These are phyloP conservation scores for Rhizopogon salebrosus DNA, from an alignment of 768 basidiomycete species.

Conservation along the genomic window DNA sequence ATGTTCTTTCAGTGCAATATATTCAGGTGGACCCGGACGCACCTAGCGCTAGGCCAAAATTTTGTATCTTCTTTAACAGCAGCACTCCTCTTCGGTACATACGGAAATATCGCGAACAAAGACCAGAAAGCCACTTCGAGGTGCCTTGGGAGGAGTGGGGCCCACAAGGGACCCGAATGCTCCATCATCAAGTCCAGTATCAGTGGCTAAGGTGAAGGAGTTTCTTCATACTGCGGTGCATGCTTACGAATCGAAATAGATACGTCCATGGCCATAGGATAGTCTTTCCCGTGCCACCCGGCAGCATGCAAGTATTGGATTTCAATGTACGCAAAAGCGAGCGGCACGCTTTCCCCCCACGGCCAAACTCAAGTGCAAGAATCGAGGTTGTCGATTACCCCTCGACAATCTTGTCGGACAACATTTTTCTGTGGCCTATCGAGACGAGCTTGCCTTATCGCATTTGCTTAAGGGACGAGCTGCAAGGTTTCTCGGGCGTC, in stretches of 20 bases:
- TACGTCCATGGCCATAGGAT: constrained; percentile 41
- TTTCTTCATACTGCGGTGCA: too few species aligned
- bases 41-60: constrained; percentile 6
- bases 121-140: neutral
- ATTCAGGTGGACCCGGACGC: neutral
- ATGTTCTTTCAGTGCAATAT: constrained; percentile 22
- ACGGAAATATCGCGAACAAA: neutral
- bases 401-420: constrained; percentile 8
- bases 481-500: constrained; percentile 30
- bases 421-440: constrained; percentile 20
- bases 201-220: constrained; percentile 36
- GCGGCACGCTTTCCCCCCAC: neutral
- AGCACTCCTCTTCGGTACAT: constrained; percentile 19
- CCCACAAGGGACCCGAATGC: constrained; percentile 26
- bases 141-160: constrained; percentile 38
- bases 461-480: constrained; percentile 15
- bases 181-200: constrained; percentile 24
- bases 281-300: constrained; percentile 16
- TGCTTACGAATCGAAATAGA: constrained; percentile 12
- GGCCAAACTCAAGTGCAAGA: neutral
- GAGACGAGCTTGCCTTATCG: constrained; percentile 29
- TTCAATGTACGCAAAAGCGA: constrained; percentile 22
- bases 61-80: constrained; percentile 31
- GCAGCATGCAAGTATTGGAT: constrained; percentile 20
- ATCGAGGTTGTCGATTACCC: constrained; percentile 7